Evolutionary conservation across 768 basidiomycete species (phyloP), one percentile per base, ranked within the genome.

Genomic region (Lactifluus piperatus): DNA sequence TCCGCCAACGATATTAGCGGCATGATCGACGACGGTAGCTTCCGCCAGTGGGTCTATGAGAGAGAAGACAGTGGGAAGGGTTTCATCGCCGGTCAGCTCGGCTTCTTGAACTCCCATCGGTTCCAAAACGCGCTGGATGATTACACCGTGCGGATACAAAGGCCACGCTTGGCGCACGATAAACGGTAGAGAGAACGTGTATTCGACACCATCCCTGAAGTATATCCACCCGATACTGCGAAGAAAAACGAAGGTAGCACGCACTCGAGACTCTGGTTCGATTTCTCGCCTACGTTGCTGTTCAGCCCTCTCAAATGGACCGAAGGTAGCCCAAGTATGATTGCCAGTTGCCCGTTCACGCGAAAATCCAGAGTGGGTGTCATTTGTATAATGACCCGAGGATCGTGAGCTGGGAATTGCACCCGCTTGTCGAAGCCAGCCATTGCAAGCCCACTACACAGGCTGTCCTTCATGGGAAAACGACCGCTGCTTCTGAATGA

Each of bases 371-470:
- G 36, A 68, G 13, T 66, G 56, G 24, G 58, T 47, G 18, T 71
- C 66, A n/a, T 67, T 65, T n/a, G 69, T 65, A 52, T 68, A 69
- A 44, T 68, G 65, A 32, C 68, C 68, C 8, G 72, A 63, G 26
- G 66, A 62, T 46, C 67, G 58, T 13, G 68, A 56, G 0, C 70
- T 57, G 39, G 63, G 57, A n/a, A 74, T 64, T 20, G 68, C 63
- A 20, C 71, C 71, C 7, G 75, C 69, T 64, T 85, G 82, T 65
- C 85, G 82, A 37, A 92, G 76, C 69, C 79, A 79, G 4, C 85
- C 91, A n/a, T 86, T 74, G 67, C 89, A 91, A 5, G 87, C 90
- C 73, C 79, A 88, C 65, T 89, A 89, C 34, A 93, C 81, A 1
- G 79, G 76, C 66, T 92, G 85, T 6, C 76, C 79, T 66, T 89